These are phyloP conservation scores for Trypanosoma vivax DNA, from an alignment of 208 protist genomes.

Conservation along the genomic window DNA sequence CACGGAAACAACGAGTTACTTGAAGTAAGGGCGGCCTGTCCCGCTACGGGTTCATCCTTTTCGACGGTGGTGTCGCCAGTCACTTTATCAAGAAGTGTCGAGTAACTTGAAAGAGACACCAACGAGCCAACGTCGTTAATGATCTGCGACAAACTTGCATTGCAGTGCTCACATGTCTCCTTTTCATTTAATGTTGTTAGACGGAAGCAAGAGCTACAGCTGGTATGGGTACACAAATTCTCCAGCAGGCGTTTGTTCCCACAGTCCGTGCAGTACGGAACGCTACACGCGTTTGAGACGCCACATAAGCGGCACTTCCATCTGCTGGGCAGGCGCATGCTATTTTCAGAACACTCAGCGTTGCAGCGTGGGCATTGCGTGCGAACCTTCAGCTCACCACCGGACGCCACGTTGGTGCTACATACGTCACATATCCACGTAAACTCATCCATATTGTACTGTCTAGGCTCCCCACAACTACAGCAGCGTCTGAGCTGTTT, in stretches of 20 bases:
- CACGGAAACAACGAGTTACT: too few relatives aligned
- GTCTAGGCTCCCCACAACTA: constrained; percentile 27
- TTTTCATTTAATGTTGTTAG: constrained; percentile 34
- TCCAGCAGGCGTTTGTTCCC: constrained; percentile 31
- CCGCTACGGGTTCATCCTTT: too few relatives aligned
- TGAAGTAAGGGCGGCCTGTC: too few relatives aligned
- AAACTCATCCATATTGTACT: constrained; percentile 40
- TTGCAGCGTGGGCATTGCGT: constrained; percentile 52
- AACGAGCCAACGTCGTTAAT: constrained; percentile 20
- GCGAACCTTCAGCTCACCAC: constrained; percentile 41
- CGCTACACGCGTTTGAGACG: constrained; percentile 27
- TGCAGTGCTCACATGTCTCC: constrained; percentile 60
- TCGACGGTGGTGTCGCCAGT: too few relatives aligned
- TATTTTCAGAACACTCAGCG: constrained; percentile 16
- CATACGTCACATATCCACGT: constrained; percentile 83
- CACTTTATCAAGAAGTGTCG: neutral
- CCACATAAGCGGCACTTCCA: constrained; percentile 60
- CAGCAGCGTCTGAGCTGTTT: constrained; percentile 30
- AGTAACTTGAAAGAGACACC: constrained; percentile 16
- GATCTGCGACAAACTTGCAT: constrained; percentile 25
- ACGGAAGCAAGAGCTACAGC: constrained; percentile 54
- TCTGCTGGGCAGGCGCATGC: constrained; percentile 37
- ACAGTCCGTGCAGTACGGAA: constrained; percentile 46
- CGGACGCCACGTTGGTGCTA: constrained; percentile 44
- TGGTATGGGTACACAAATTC: constrained; percentile 25